Evolutionary conservation across 306 rosid genomes (phyloP), one percentile per base, ranked within the genome.

Genomic region (Dicorynia guianensis): DNA sequence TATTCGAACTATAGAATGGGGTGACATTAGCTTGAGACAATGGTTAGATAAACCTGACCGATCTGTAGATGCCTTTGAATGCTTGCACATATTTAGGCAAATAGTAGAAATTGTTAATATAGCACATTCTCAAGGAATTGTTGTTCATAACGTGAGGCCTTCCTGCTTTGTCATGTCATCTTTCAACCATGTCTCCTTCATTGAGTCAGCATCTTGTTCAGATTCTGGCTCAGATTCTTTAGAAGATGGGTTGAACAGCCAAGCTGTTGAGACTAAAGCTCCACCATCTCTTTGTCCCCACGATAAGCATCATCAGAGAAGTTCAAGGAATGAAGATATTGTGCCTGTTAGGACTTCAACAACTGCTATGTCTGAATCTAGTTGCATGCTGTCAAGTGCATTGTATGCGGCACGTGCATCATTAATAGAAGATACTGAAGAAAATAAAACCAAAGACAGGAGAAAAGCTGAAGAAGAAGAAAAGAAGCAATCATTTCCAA

Each of bases 161-260:
- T 95, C 99, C 1, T 95, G 99, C 89, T 95, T 92, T 81, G 89
- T 92, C 50, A 90, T 92, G 97, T 92, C 99, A 5, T 90, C 97
- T 67, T 90, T 95, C 85, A 92, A 95, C 84, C 97, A 72, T 75
- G 87, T 92, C 74, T 90, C 97, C 19, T 95, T 95, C 83, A 92
- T 95, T 52, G 97, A 92, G 82, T 95, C 99, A 0, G 97, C 92
- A 10, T 95, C 99, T 67, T 90, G 96, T 80, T 95, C 99, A 3
- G 96, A 95, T 83, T 88, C 95, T n/a, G 87, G 98, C 40, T 90
- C 97, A 2, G 97, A 95, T 82, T 84, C 93, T 67, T 86, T 81
- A 20, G 94, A 87, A 74, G 89, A 90, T 72, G 94, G 90, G 19
- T 4, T 78, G 40, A 87, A 86, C 46, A 20, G 81, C 83, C 96